These are phyloP conservation scores for Arctium minus DNA, from an alignment of 129 eudicot species.

Conservation along the genomic window DNA sequence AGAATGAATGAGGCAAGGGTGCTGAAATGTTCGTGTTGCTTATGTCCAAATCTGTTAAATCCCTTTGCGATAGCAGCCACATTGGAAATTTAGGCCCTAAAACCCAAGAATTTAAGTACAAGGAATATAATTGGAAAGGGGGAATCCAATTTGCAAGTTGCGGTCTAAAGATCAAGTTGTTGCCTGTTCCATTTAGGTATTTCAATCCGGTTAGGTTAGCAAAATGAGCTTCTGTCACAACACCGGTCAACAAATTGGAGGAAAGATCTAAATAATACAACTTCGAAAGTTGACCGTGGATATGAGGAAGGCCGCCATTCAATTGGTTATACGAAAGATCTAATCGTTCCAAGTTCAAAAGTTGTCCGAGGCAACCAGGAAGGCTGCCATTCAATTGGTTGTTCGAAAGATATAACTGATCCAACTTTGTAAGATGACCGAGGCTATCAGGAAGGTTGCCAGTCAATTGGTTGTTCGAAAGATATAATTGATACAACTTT, in stretches of 20 bases:
- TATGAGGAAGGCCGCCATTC: too few species aligned
- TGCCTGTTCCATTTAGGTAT: neutral
- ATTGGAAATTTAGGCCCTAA: constrained; percentile 18
- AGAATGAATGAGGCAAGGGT: constrained; percentile 16
- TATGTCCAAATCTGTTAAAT: neutral
- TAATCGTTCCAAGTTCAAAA: too few species aligned
- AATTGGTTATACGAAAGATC: too few species aligned
- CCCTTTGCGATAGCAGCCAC: constrained; percentile 19
- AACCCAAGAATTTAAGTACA: neutral
- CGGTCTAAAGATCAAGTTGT: constrained; percentile 11
- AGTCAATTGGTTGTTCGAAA: too few species aligned
- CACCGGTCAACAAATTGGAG: neutral
- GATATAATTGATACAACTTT: too few species aligned
- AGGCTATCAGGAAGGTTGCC: too few species aligned
- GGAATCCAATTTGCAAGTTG: constrained; percentile 13
- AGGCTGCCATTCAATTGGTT: too few species aligned
- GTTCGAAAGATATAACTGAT: too few species aligned
- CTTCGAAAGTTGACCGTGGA: neutral
- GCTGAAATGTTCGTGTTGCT: constrained; percentile 11
- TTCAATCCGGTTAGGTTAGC: neutral
- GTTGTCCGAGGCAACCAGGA: too few species aligned
- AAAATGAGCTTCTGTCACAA: constrained; percentile 34
- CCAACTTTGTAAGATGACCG: too few species aligned
- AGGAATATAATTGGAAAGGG: neutral
- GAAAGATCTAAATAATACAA: neutral